These are phyloP conservation scores for Tricholoma matsutake DNA, from an alignment of 768 basidiomycete species.

Conservation along the genomic window DNA sequence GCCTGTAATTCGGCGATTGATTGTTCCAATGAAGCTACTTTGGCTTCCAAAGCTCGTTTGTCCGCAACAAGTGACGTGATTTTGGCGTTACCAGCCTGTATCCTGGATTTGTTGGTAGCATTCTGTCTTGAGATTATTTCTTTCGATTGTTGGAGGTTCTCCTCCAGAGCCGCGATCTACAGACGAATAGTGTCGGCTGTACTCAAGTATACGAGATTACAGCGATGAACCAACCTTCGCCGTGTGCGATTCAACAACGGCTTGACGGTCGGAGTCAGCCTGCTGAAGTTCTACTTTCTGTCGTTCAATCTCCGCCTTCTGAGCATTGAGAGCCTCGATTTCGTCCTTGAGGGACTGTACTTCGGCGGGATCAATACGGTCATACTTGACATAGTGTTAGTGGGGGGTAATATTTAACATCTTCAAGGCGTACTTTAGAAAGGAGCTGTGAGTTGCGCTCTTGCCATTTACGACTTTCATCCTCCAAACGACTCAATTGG, in stretches of 20 bases:
- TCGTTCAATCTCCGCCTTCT: constrained; percentile 33
- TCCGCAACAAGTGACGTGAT: constrained; percentile 35
- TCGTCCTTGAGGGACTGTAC: constrained; percentile 77
- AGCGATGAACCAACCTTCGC: constrained; percentile 25
- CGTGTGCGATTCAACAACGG: constrained; percentile 23
- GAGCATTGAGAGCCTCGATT: constrained; percentile 48
- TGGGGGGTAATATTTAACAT: neutral
- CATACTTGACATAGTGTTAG: constrained; percentile 50
- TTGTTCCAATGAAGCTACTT: constrained; percentile 35
- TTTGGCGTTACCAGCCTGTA: constrained; percentile 34
- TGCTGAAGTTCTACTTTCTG: constrained; percentile 18
- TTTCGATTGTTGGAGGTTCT: constrained; percentile 36
- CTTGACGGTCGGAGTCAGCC: constrained; percentile 27
- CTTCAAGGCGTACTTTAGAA: constrained; percentile 54
- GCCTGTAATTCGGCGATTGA: constrained; percentile 32
- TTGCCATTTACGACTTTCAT: constrained; percentile 80
- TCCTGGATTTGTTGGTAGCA: constrained; percentile 28
- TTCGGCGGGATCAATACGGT: constrained; percentile 85
- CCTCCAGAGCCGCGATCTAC: constrained; percentile 44
- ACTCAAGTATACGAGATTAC: neutral
- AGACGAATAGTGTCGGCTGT: neutral
- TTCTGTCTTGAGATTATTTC: constrained; percentile 27
- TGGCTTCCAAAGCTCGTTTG: constrained; percentile 36
- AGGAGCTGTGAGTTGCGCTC: constrained; percentile 78
- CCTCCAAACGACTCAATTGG: constrained; percentile 69